These are phyloP conservation scores for Sporisorium iseilematis-ciliati DNA, from an alignment of 1,284 basidiomycete species.

Conservation along the genomic window DNA sequence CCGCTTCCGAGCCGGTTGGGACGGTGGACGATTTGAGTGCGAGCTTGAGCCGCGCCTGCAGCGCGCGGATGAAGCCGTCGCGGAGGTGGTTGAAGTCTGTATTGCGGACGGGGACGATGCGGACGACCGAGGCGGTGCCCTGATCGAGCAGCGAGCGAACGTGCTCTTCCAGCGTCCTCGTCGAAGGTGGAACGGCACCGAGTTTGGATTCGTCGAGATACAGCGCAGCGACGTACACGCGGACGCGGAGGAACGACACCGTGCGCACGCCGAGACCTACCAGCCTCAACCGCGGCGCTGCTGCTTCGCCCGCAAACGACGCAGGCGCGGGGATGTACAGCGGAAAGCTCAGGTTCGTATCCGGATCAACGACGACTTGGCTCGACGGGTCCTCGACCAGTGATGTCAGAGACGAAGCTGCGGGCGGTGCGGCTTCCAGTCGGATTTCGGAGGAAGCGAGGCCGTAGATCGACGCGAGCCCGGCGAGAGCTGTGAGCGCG, in stretches of 20 bases:
- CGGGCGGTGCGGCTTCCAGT: conserved; percentile 25
- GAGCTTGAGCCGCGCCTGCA: conserved; percentile 77
- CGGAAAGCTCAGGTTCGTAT: conserved; percentile 42
- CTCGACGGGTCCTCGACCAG: conserved; percentile 12
- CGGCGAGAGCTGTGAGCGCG: conserved; percentile 9
- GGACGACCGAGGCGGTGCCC: conserved; percentile 49
- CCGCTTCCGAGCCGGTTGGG: conserved; percentile 33
- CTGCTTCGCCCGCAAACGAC: conserved; percentile 68
- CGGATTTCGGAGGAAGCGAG: conserved; percentile 8
- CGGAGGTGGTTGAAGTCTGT: conserved; percentile 85
- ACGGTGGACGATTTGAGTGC: conserved; percentile 64
- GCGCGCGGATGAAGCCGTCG: conserved; percentile 82
- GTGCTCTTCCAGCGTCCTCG: conserved; percentile 35
- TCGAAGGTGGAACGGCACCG: too few species aligned
- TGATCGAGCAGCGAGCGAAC: conserved; percentile 44
- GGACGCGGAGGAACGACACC: conserved; percentile 82
- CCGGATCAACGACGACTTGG: conserved; percentile 34
- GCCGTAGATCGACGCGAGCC: conserved; percentile 9
- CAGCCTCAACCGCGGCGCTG: conserved; percentile 73
- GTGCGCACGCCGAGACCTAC: conserved; percentile 85
- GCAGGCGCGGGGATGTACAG: conserved; percentile 34
- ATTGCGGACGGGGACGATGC: conserved; percentile 79
- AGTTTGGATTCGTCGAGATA: conserved; percentile 78
- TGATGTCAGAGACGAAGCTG: conserved; percentile 9
- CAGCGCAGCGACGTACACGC: conserved; percentile 86